Evolutionary conservation across 352 stramenopile species (phyloP).

Genomic region (Globisporangium sylvaticum): DNA sequence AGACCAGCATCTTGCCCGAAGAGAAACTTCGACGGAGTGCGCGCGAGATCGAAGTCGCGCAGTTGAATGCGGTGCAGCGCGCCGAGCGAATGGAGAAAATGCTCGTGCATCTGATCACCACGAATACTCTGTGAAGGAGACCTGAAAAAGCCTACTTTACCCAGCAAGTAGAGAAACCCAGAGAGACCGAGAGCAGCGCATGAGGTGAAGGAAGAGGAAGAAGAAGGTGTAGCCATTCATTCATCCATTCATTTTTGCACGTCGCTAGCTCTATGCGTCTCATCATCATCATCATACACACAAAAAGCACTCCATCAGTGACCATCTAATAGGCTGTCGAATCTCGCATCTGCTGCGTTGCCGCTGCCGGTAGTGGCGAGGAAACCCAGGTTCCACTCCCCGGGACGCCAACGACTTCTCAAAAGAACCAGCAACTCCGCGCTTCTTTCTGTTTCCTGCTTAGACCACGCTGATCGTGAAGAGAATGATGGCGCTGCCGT

Average conservation of each 20-base stretch:
- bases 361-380: not conserved
- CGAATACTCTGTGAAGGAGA: slow-evolving; percentile 27
- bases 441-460: slow-evolving; percentile 2
- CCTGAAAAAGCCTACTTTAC: not conserved
- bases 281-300: slow-evolving; percentile 1
- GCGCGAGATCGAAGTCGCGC: slow-evolving; percentile 47
- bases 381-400: not conserved
- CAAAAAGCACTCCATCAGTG: not conserved
- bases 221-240: slow-evolving; percentile 10
- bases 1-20: slow-evolving; percentile 43
- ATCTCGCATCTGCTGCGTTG: not conserved
- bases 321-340: not conserved
- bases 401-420: not conserved
- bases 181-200: not conserved
- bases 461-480: slow-evolving; percentile 91
- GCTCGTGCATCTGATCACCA: slow-evolving; percentile 64
- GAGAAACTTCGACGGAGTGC: slow-evolving; percentile 55
- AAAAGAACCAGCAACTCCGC: not conserved
- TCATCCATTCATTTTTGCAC: slow-evolving; percentile 2
- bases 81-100: slow-evolving; percentile 74
- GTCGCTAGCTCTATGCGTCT: slow-evolving; percentile 7
- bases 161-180: not conserved
- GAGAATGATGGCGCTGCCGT: slow-evolving; percentile 94
- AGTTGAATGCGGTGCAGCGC: slow-evolving; percentile 47
- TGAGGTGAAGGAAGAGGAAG: not conserved